These are phyloP conservation scores for Ganoderma resinaceum DNA, from an alignment of 1,284 basidiomycete genomes.

Conservation along the genomic window DNA sequence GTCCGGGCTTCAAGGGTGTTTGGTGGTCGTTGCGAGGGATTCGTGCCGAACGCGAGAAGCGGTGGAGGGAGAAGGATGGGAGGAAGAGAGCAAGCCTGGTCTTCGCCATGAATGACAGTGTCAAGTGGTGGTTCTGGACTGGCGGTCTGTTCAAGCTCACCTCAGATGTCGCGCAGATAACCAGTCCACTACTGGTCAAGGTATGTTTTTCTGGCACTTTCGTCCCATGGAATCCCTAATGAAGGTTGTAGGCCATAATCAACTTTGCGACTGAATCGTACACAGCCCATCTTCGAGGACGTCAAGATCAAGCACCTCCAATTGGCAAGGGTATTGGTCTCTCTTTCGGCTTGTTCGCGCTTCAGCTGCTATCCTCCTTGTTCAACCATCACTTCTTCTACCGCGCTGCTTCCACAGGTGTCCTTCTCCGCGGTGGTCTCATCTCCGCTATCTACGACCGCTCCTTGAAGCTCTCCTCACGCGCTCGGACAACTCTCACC, in stretches of 20 bases:
- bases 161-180: conserved; percentile 76
- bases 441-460: conserved; percentile 90
- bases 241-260: conserved; percentile 66
- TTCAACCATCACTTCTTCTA: conserved; percentile 86
- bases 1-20: conserved; percentile 57
- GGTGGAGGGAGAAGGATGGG: conserved; percentile 72
- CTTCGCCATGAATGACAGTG: conserved; percentile 81
- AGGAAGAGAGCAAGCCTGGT: conserved; percentile 73
- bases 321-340: conserved; percentile 81
- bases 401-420: conserved; percentile 74
- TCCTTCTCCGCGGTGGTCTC: conserved; percentile 85
- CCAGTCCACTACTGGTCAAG: conserved; percentile 81
- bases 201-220: conserved; percentile 37
- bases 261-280: conserved; percentile 77
- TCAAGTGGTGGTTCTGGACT: conserved; percentile 86
- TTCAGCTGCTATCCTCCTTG: conserved; percentile 76
- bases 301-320: conserved; percentile 51
- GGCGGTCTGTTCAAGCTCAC: conserved; percentile 81
- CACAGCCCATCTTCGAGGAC: conserved; percentile 54
- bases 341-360: conserved; percentile 71
- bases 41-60: conserved; percentile 59
- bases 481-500: conserved; percentile 83
- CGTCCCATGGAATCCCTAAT: not conserved
- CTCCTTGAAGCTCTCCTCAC: conserved; percentile 80
- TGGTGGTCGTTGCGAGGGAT: conserved; percentile 70